Percentiles rank a stretch among this genome's conserved stretches.
phyloP scores from a whole-genome alignment of 306 rosid genomes.

The Benincasa hispida region DNA sequence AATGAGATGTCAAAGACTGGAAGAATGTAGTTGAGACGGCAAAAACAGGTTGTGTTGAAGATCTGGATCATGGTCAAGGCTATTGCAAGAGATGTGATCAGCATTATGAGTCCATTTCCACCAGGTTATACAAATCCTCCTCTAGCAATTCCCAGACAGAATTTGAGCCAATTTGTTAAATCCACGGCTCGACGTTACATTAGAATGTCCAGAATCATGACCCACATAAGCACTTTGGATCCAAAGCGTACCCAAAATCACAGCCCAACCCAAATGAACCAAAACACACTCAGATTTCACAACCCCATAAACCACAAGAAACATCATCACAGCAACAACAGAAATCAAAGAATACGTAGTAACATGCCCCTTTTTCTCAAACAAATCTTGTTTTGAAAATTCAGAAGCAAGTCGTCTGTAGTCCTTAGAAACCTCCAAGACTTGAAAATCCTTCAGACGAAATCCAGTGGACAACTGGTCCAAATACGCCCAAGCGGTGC shows the following conservation, averaged over 20 bases:
- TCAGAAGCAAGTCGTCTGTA: slow-evolving; percentile 12
- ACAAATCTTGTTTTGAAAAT: slow-evolving; percentile 20
- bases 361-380: slow-evolving; percentile 29
- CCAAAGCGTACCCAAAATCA: slow-evolving; percentile 23
- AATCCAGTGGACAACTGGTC: slow-evolving; percentile 17
- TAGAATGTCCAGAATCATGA: slow-evolving; percentile 28
- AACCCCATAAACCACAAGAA: slow-evolving; percentile 16
- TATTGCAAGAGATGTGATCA: slow-evolving; percentile 27
- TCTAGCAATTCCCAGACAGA: slow-evolving; percentile 22
- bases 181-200: slow-evolving; percentile 12
- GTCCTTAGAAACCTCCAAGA: slow-evolving; percentile 23
- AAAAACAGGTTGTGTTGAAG: slow-evolving; percentile 28
- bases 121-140: slow-evolving; percentile 34
- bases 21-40: slow-evolving; percentile 14
- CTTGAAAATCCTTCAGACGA: slow-evolving; percentile 13
- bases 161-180: slow-evolving; percentile 19
- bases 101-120: slow-evolving; percentile 41
- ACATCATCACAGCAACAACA: slow-evolving; percentile 9
- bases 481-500: slow-evolving; percentile 23
- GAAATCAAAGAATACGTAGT: slow-evolving; percentile 1
- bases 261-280: slow-evolving; percentile 19
- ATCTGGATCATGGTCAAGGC: slow-evolving; percentile 29
- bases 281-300: slow-evolving; percentile 19
- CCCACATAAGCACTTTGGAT: slow-evolving; percentile 23
- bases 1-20: slow-evolving; percentile 13